phyloP scores from a whole-genome alignment of 1,139 yeast genomes.

The Saccharomyces hybrid region DNA sequence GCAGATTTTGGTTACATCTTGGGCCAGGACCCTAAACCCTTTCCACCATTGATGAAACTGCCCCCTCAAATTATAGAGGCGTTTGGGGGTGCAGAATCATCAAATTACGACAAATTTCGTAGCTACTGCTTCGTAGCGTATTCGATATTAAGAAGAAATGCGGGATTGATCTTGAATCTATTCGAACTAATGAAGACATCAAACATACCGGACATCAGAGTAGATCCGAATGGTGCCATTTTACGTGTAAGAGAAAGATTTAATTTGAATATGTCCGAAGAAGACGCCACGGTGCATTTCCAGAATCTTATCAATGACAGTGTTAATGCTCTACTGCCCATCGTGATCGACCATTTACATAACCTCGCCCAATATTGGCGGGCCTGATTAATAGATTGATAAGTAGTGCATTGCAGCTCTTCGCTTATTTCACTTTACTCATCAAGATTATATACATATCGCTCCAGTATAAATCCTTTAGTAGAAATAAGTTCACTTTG shows the following conservation, averaged over 20 bases:
- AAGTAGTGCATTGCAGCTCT: too few species aligned
- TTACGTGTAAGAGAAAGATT: conserved; percentile 91
- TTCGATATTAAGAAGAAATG: conserved; percentile 80
- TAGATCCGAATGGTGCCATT: conserved; percentile 71
- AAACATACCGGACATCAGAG: conserved; percentile 76
- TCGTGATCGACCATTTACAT: conserved; percentile 89
- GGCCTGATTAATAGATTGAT: too few species aligned
- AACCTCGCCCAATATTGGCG: conserved; percentile 97
- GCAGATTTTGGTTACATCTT: conserved; percentile 96
- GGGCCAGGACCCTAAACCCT: conserved; percentile 96
- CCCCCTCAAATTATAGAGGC: conserved; percentile 97
- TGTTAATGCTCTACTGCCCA: conserved; percentile 87
- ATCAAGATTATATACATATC: too few species aligned
- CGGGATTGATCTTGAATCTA: conserved; percentile 79
- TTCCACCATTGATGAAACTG: conserved; percentile 95
- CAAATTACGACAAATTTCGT: conserved; percentile 78
- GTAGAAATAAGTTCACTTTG: too few species aligned
- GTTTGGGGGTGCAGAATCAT: conserved; percentile 88
- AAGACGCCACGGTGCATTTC: conserved; percentile 90
- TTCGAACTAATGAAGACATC: conserved; percentile 94
- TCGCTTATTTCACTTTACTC: too few species aligned
- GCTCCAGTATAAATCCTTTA: too few species aligned
- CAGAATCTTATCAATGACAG: conserved; percentile 89
- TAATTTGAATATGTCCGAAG: conserved; percentile 87
- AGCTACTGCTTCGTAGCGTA: conserved; percentile 93